phyloP scores from a whole-genome alignment of 139 green algal species.

The Pseudopediastrum boryanum region DNA sequence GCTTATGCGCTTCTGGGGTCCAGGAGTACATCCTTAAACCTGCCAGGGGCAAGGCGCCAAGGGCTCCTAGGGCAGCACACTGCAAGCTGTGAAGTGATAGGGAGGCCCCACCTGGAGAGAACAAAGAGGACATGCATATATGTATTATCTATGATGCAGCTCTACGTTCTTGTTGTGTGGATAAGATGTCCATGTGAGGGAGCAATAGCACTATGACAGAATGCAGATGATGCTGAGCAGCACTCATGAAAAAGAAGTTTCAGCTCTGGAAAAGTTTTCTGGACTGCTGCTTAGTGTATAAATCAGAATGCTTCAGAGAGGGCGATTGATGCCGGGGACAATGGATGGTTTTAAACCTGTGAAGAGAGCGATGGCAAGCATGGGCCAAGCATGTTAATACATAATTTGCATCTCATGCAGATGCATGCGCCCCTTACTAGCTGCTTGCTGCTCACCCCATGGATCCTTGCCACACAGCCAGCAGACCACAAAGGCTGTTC shows the following conservation, averaged over 20 bases:
- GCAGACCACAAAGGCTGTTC: slow-evolving; percentile 6
- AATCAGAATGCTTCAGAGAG: neutral
- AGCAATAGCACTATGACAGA: too few relatives aligned
- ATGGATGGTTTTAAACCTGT: neutral
- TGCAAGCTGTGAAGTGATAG: slow-evolving; percentile 24
- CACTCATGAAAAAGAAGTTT: neutral
- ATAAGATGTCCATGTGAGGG: too few relatives aligned
- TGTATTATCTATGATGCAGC: neutral
- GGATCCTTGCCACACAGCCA: slow-evolving; percentile 30
- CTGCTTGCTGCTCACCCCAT: neutral
- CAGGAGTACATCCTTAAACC: slow-evolving; percentile 6
- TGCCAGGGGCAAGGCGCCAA: slow-evolving; percentile 14
- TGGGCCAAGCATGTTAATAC: neutral
- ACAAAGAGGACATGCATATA: neutral
- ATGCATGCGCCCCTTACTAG: neutral
- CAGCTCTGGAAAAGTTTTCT: neutral
- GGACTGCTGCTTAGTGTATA: neutral
- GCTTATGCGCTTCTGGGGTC: neutral
- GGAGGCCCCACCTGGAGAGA: slow-evolving; percentile 14
- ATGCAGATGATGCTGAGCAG: too few relatives aligned
- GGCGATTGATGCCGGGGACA: neutral
- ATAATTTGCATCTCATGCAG: neutral
- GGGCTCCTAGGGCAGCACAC: neutral
- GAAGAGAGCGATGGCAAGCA: neutral
- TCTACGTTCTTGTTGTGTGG: too few relatives aligned